Conservation (phyloP, 2,329 filamentous ascomycete genomes). For the Calonectria ilicicola region DNA sequence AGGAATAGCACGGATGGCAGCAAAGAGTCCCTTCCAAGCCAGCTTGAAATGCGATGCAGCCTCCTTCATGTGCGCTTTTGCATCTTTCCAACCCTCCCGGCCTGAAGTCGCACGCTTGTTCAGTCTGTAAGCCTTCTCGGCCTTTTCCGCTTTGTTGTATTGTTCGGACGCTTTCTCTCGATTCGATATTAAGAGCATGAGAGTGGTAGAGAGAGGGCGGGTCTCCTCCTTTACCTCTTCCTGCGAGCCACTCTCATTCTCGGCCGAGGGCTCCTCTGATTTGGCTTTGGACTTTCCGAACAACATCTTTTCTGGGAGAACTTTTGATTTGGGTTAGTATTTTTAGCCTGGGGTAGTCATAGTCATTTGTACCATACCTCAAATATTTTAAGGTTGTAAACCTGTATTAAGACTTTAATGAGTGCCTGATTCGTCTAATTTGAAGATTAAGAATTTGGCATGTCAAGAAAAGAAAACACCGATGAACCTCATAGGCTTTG, state of each 20-base stretch:
- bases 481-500: no score
- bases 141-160: conserved; percentile 51
- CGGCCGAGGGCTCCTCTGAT: neutral
- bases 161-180: conserved; percentile 52
- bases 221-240: neutral
- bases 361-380: neutral
- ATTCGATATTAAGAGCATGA: conserved; percentile 54
- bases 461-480: neutral
- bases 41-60: conserved; percentile 50
- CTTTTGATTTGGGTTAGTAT: neutral
- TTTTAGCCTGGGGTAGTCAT: neutral
- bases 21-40: conserved; percentile 47
- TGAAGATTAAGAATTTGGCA: neutral
- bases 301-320: neutral
- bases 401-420: neutral
- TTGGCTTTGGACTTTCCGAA: neutral
- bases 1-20: conserved; percentile 47
- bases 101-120: conserved; percentile 55
- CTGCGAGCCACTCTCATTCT: neutral
- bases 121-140: conserved; percentile 55
- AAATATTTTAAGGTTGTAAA: neutral
- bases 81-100: conserved; percentile 51
- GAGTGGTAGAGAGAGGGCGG: conserved; percentile 57
- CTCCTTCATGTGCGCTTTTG: conserved; percentile 53
- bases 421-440: neutral